Evolutionary conservation across 768 basidiomycete species (phyloP), one percentile per base, ranked within the genome.

Genomic region (Crucibulum laeve): DNA sequence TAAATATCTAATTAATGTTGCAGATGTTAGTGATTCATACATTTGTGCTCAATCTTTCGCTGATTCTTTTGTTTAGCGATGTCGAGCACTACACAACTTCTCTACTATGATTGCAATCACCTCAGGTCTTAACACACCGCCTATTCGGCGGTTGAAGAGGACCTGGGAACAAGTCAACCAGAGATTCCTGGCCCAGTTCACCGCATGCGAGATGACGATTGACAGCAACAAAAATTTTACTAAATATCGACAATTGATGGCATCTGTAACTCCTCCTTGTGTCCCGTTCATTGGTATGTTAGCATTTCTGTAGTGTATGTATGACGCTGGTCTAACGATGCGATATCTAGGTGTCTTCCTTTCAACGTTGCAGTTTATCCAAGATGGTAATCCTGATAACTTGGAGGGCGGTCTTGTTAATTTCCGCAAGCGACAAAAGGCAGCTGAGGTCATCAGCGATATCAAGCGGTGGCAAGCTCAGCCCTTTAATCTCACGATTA

Each of bases 71-170:
- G 28, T 42, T n/a, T 50, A 97, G 94, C 88, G 90, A 23, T 95
- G 94, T 61, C 87, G 91, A 36, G 63, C 66, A 14, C 67, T 97
- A 51, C 89, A 94, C 61, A 98, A 98, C 65, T 97, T 91, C 66
- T 94, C 93, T 15, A 89, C 84, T n/a, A 91, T 98, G 84, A 90
- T 92, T 46, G 92, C 93, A 25, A 88, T 98, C 44, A 84, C 93
- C 26, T 95, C 95, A 11, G 95, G 93, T 5, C 72, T 97, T 42
- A 94, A 95, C 53, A 91, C 91, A 1, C 88, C 95, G 15, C 91
- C 92, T 10, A 93, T 98, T 48, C 83, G 87, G 34, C 82, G 95
- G 6, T 71, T 98, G 46, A 94, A 92, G 60, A 80, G 95, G 39
- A 94, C 95, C 3, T 94, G 91, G 85, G 92, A 96, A 51, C 81